phyloP scores from a whole-genome alignment of 805 yeast species.

The Blastobotrys terrestris region DNA sequence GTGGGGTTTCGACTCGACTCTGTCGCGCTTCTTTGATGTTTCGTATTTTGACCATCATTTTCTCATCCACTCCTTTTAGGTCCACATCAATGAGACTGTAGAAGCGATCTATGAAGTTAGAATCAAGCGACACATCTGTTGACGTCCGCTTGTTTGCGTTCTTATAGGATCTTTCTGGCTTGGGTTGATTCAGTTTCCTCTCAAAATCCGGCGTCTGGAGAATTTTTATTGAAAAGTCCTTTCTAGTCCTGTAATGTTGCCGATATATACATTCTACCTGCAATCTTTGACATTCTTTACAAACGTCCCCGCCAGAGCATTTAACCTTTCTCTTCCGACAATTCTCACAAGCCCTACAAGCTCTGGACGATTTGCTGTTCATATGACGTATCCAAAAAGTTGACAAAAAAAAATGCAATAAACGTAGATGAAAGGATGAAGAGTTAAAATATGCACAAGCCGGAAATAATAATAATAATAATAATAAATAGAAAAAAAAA shows the following conservation, averaged over 20 bases:
- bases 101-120: background rate
- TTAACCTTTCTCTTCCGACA: slow-evolving; percentile 16
- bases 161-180: too few species aligned
- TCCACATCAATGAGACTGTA: background rate
- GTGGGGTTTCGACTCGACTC: background rate
- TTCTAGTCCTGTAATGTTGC: slow-evolving; percentile 16
- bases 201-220: slow-evolving; percentile 12
- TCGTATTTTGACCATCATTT: background rate
- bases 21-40: background rate
- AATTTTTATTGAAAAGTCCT: slow-evolving; percentile 15
- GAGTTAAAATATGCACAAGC: background rate
- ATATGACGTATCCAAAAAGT: too few species aligned
- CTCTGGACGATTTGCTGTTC: slow-evolving; percentile 1
- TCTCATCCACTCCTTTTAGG: background rate
- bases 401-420: too few species aligned
- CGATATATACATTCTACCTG: slow-evolving; percentile 11
- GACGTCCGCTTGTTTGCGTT: background rate
- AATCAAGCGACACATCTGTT: background rate
- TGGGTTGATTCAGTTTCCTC: background rate
- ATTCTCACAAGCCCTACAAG: slow-evolving; percentile 14
- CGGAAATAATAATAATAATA: background rate
- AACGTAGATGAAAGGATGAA: background rate
- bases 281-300: slow-evolving; percentile 12
- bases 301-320: slow-evolving; percentile 13
- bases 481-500: background rate